Conservation (phyloP, 257 asterid genomes). For the Ajuga chamaepitys region DNA sequence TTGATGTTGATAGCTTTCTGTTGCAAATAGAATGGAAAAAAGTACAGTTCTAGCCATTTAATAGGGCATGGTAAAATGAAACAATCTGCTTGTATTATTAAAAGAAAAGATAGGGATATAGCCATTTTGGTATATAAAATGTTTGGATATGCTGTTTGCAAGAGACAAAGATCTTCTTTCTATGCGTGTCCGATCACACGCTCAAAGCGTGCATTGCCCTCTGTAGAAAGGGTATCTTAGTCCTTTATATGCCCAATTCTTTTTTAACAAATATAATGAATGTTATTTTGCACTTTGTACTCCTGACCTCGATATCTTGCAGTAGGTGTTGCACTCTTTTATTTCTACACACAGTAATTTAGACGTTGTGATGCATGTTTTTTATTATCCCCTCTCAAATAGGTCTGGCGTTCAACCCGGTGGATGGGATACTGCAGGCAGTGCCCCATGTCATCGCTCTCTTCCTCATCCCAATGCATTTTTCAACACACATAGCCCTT, state of each 20-base stretch:
- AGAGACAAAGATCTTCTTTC: too few relatives aligned
- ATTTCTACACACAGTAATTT: background rate
- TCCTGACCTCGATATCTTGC: background rate
- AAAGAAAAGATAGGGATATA: too few relatives aligned
- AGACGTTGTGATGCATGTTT: conserved; percentile 8
- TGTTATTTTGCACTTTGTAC: background rate
- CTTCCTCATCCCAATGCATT: conserved; percentile 72
- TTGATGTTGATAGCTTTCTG: background rate
- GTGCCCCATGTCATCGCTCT: conserved; percentile 77
- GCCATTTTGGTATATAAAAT: too few relatives aligned
- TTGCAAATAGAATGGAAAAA: background rate
- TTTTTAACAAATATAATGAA: background rate
- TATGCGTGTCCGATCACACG: too few relatives aligned
- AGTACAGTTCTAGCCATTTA: too few relatives aligned
- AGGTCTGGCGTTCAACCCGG: conserved; percentile 96
- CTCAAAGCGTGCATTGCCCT: too few relatives aligned
- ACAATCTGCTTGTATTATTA: too few relatives aligned
- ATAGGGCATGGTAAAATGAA: too few relatives aligned
- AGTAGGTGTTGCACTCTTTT: background rate
- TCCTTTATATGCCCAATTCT: too few relatives aligned
- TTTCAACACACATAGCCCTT: conserved; percentile 68
- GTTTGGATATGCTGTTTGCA: too few relatives aligned
- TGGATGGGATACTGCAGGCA: conserved; percentile 94
- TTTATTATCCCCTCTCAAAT: background rate
- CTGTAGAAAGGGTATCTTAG: too few relatives aligned